Base-by-base conservation (phyloP, 768 basidiomycete species). In the Tulasnella calospora region DNA sequence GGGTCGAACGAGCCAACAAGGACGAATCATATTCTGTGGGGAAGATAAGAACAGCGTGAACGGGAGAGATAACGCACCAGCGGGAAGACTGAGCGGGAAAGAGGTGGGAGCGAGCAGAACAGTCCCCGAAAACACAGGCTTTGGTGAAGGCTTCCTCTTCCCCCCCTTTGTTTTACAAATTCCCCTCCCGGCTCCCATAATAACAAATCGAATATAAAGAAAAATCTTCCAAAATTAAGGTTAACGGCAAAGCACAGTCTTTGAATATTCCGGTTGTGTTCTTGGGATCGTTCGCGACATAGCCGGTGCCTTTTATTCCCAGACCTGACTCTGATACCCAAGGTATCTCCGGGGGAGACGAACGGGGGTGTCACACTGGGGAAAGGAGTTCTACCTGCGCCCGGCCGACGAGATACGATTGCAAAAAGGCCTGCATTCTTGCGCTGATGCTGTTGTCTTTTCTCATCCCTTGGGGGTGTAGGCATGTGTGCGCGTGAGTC, bases 301-400 rank as follows among this genome's bases (percentile, higher is more conserved):
- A 33, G 27, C 61, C 30, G 15, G 61, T 67, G 19, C 61, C 33
- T 67, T 67, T 67, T 17, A 30, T 67, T 67, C 61, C 61, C 61
- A 67, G 61, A 67, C 61, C 61, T 67, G 61, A 67, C 61, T 67
- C 61, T 35, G 61, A 67, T 67, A 67, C 61, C 61, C 61, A 67
- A 67, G 61, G 61, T 30, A 67, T 67, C 61, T 67, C 61, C 61
- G 61, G 61, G 61, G 61, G 27, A 10, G 12, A 21, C 13, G 61
- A n/a, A 5, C 13, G 44, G 51, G 9, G 23, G 51, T 51, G 51
- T 51, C 61, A 35, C 27, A 13, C 30, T 33, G 61, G 61, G 61
- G 51, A 51, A 51, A 7, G 61, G 61, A 67, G 30, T 67, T 67
- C 61, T 35, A 27, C 33, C 61, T 30, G 30, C 27, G 44, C 61